Evolutionary conservation across 257 asterid genomes (phyloP).

Genomic region (Salvia splendens): DNA sequence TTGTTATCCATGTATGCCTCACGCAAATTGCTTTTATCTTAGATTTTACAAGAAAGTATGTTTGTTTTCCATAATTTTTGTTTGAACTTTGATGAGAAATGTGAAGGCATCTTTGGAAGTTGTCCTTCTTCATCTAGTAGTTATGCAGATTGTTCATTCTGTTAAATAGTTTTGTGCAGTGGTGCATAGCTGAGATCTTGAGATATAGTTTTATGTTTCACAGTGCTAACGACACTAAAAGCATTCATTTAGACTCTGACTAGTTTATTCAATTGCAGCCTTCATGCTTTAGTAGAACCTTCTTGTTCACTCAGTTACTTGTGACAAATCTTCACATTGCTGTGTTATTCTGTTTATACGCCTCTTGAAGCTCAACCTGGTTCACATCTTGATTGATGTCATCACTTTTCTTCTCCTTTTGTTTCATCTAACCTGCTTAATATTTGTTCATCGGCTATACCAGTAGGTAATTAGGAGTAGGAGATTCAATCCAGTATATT

Average conservation of each 20-base stretch:
- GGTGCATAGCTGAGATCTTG: constrained; percentile 2
- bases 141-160: no score
- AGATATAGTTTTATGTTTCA: constrained; percentile 4
- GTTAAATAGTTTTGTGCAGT: not conserved
- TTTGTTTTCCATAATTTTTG: no score
- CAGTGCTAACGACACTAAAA: not conserved
- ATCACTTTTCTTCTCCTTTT: not conserved
- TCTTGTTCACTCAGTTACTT: constrained; percentile 5
- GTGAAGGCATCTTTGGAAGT: constrained; percentile 13
- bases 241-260: not conserved
- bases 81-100: not conserved
- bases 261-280: not conserved
- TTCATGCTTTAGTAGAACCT: constrained; percentile 5
- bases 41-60: no score
- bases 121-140: not conserved
- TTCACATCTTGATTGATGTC: not conserved
- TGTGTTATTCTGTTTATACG: constrained; percentile 1
- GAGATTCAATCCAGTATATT: constrained; percentile 3
- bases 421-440: constrained; percentile 14
- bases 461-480: not conserved
- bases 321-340: not conserved
- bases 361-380: not conserved
- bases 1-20: not conserved
- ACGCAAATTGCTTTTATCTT: not conserved
- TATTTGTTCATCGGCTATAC: not conserved